Evolutionary conservation across 352 stramenopile genomes (phyloP).

Genomic region (Globisporangium radiosum): DNA sequence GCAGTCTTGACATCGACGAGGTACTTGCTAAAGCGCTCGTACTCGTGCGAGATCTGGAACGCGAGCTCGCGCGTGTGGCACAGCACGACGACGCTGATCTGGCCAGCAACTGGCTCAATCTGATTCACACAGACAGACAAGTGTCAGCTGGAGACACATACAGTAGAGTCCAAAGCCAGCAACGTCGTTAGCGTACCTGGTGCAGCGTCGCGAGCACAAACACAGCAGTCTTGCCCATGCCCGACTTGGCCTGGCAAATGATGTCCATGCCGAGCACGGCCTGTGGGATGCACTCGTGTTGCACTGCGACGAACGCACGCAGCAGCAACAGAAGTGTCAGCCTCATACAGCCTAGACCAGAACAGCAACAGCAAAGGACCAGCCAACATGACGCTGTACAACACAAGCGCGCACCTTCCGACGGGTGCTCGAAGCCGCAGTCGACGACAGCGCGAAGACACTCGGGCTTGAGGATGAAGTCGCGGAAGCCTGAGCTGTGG

Average conservation of each 20-base stretch:
- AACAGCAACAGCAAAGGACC: too few relatives aligned
- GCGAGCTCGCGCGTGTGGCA: constrained; percentile 99
- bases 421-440: constrained; percentile 99
- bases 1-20: constrained; percentile 94
- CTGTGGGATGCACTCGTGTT: constrained; percentile 99
- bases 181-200: constrained; percentile 68
- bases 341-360: too few relatives aligned
- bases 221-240: constrained; percentile 99
- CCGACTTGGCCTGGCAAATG: constrained; percentile 99
- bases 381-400: neutral
- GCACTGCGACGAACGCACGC: constrained; percentile 51
- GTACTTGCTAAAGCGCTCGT: constrained; percentile 99
- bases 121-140: constrained; percentile 14
- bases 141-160: constrained; percentile 1
- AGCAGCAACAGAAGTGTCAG: constrained; percentile 1
- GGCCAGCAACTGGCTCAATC: constrained; percentile 84
- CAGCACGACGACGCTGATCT: constrained; percentile 97
- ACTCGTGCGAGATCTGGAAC: constrained; percentile 99
- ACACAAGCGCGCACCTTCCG: constrained; percentile 84
- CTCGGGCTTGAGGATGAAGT: constrained; percentile 99
- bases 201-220: constrained; percentile 99
- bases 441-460: constrained; percentile 97
- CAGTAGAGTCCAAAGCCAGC: neutral
- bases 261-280: constrained; percentile 99
- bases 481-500: constrained; percentile 98